phyloP scores from a whole-genome alignment of 169 alveolate genomes.

The Plasmodium gaboni region DNA sequence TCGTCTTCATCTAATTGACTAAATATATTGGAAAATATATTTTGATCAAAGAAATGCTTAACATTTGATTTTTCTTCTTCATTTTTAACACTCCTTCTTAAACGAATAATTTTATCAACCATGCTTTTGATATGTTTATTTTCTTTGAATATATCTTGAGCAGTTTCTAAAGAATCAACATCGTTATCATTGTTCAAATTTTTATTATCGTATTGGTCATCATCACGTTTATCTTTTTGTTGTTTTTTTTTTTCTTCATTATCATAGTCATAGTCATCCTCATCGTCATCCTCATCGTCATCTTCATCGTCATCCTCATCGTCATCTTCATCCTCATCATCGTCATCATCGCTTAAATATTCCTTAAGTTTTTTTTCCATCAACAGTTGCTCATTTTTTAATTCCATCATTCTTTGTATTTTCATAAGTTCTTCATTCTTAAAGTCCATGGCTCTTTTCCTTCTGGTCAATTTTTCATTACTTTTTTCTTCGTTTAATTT shows the following conservation, averaged over 20 bases:
- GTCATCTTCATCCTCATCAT: conserved; percentile 10
- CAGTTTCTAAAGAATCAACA: neutral
- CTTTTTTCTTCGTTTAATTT: conserved; percentile 21
- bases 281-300: neutral
- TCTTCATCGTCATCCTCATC: conserved; percentile 63
- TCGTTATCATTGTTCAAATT: neutral
- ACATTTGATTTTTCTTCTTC: conserved; percentile 40
- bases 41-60: conserved; percentile 68
- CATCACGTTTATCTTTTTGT: neutral
- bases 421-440: conserved; percentile 80
- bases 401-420: conserved; percentile 78
- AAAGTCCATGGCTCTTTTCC: conserved; percentile 79
- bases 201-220: neutral
- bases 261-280: neutral
- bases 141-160: conserved; percentile 12
- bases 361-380: conserved; percentile 78
- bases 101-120: conserved; percentile 51
- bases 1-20: conserved; percentile 42
- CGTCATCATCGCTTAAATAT: conserved; percentile 62
- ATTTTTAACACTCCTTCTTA: conserved; percentile 61
- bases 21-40: conserved; percentile 66
- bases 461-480: conserved; percentile 75
- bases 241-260: neutral
- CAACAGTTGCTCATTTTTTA: conserved; percentile 68
- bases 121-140: conserved; percentile 48